phyloP scores from a whole-genome alignment of 2,329 filamentous ascomycete genomes.

The Ceratocystis lukuohia region DNA sequence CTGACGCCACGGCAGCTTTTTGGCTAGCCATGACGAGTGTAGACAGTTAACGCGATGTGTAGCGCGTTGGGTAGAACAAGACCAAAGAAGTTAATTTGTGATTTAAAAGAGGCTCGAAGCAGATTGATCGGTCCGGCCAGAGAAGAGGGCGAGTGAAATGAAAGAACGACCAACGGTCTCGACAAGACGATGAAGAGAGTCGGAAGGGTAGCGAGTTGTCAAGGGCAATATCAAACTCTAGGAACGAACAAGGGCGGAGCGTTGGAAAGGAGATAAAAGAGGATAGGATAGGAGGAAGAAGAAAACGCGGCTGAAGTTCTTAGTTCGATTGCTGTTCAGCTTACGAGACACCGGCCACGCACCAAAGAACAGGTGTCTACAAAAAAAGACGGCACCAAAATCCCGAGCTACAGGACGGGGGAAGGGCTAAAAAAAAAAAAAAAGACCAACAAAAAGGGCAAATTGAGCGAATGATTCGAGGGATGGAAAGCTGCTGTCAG shows the following conservation, averaged over 20 bases:
- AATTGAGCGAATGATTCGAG: not conserved
- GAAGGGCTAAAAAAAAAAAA: not conserved
- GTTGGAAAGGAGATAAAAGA: constrained; percentile 1
- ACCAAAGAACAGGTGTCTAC: constrained; percentile 20
- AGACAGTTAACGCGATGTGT: not conserved
- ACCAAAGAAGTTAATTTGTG: not conserved
- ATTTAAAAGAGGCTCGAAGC: not conserved
- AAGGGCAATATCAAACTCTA: constrained; percentile 20
- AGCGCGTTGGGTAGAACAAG: not conserved
- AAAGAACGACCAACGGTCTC: constrained; percentile 5
- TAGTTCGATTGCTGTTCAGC: constrained; percentile 11
- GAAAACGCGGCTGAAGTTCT: constrained; percentile 18
- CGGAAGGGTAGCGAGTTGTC: constrained; percentile 19
- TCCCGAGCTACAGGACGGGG: not conserved
- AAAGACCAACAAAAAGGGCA: not conserved
- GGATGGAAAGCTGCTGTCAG: not conserved
- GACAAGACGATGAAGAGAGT: constrained; percentile 11
- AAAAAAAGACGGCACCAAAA: constrained; percentile 7
- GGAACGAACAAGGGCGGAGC: constrained; percentile 15
- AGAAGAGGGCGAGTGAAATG: not conserved
- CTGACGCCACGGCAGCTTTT: constrained; percentile 44
- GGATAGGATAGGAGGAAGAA: constrained; percentile 1
- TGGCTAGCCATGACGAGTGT: constrained; percentile 37
- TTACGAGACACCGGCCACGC: constrained; percentile 15
- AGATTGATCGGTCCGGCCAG: not conserved